Evolutionary conservation across 106 monocot genomes (phyloP), one percentile per base, ranked within the genome.

Genomic region (Dioscorea dumetorum): DNA sequence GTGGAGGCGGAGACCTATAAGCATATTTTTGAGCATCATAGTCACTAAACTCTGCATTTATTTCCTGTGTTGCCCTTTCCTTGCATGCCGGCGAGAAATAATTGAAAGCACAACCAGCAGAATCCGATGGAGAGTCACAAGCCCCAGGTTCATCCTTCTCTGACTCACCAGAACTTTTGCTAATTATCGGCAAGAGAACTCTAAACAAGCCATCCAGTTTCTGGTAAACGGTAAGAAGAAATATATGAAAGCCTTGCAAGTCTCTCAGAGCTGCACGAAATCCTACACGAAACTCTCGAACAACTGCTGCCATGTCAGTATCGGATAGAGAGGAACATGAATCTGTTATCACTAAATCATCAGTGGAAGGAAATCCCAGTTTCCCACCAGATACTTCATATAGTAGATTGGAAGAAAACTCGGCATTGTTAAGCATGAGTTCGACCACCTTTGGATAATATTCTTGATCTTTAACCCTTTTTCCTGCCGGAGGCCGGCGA

Each of bases 371-470:
- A 72, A 56, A 58, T 23, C 92, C 97, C 16, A 92, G 50, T 72
- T 77, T 89, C 18, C 92, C 92, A n/a, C 78, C 82, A 22, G 92
- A 90, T 33, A 92, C 82, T 63, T 99, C 97, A 80, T 84, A 62
- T 58, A 99, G 67, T 35, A 99, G 48, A 10, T 81, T 82, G 10
- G 82, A 72, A 51, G 87, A 86, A 41, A 78, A 92, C 8, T 85
- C 84, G n/a, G 67, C 75, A 76, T 56, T 84, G 68, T 99, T 89
- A 22, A 99, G 80, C 24, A 92, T 61, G 17, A 99, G 87, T 68
- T 99, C 92, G 23, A 99, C 97, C 19, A 92, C 63, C 67, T 85
- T 89, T 10, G 97, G 97, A 72, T 99, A 99, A 41, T 58, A 41
- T 18, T 82, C 81, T 58, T 92, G 88, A 63, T 99, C 97, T 76